phyloP scores from a whole-genome alignment of 306 rosid genomes.

The Corylus heterophylla region DNA sequence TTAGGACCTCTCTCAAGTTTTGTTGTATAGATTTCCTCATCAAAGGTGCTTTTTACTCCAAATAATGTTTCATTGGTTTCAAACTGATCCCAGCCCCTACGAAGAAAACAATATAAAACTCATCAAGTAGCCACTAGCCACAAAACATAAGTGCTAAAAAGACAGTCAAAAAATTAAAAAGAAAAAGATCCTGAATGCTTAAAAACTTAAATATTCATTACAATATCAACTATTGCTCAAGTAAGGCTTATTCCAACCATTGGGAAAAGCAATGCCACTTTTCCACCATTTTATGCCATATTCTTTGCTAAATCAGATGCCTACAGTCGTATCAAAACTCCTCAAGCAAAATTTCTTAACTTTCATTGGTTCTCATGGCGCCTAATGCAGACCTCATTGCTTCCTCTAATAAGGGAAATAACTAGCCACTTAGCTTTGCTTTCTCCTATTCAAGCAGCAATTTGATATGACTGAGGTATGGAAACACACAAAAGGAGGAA shows the following conservation, averaged over 20 bases:
- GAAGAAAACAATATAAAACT: conserved; percentile 15
- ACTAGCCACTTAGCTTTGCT: background rate
- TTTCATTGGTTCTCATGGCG: background rate
- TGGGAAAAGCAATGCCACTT: conserved; percentile 1
- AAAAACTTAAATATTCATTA: conserved; percentile 6
- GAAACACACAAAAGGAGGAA: background rate
- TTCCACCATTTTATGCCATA: background rate
- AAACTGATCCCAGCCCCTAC: conserved; percentile 94
- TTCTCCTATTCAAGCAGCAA: background rate
- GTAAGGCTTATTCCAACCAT: conserved; percentile 1
- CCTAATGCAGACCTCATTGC: background rate
- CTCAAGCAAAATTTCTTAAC: background rate
- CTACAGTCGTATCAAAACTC: background rate
- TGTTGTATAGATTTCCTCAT: conserved; percentile 88
- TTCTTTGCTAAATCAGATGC: background rate
- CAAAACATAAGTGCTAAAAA: conserved; percentile 10
- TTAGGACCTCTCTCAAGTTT: conserved; percentile 86
- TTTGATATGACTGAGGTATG: background rate
- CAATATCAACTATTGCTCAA: conserved; percentile 8
- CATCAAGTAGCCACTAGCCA: background rate
- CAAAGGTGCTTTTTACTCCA: conserved; percentile 89
- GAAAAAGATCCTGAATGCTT: conserved; percentile 14
- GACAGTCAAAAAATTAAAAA: background rate
- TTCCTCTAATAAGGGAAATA: conserved; percentile 1
- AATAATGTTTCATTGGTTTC: conserved; percentile 78